These are phyloP conservation scores for Diplodia intermedia DNA, from an alignment of 2,329 filamentous ascomycete species.

Conservation along the genomic window DNA sequence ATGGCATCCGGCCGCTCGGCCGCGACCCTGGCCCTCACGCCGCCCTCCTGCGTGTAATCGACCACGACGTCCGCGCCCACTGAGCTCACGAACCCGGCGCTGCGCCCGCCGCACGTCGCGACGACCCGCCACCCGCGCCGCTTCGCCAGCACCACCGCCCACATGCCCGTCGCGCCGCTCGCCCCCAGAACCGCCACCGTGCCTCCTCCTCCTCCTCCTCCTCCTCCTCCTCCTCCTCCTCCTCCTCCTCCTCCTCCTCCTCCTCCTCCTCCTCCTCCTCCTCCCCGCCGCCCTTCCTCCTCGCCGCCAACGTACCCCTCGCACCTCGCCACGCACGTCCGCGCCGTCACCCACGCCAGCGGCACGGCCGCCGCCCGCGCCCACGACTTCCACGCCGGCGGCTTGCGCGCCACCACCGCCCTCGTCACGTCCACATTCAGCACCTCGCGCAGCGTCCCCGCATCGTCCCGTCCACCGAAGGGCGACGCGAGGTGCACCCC, in stretches of 20 bases:
- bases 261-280: constrained; percentile 22
- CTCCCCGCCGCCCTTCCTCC: not conserved
- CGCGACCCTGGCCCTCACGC: constrained; percentile 44
- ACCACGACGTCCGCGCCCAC: constrained; percentile 60
- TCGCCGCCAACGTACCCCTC: constrained; percentile 28
- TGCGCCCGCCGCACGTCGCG: constrained; percentile 58
- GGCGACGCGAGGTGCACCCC: not conserved
- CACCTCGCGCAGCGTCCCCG: constrained; percentile 6
- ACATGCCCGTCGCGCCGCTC: constrained; percentile 45
- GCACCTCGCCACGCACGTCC: constrained; percentile 44
- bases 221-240: no score
- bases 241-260: not conserved
- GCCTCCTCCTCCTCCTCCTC: constrained; percentile 20
- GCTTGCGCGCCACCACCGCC: constrained; percentile 37
- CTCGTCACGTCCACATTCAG: not conserved
- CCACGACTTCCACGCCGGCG: constrained; percentile 34
- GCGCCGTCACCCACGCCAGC: constrained; percentile 49
- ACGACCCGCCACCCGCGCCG: constrained; percentile 52
- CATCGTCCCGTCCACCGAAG: not conserved
- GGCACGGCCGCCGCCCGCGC: constrained; percentile 44
- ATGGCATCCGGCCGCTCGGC: constrained; percentile 50
- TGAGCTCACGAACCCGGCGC: constrained; percentile 54
- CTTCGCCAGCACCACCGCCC: constrained; percentile 50
- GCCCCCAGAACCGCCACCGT: constrained; percentile 43
- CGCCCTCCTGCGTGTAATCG: constrained; percentile 40